Evolutionary conservation across 371 early-diverging fungal species (phyloP).

Genomic region (Aphelidium insulamus): DNA sequence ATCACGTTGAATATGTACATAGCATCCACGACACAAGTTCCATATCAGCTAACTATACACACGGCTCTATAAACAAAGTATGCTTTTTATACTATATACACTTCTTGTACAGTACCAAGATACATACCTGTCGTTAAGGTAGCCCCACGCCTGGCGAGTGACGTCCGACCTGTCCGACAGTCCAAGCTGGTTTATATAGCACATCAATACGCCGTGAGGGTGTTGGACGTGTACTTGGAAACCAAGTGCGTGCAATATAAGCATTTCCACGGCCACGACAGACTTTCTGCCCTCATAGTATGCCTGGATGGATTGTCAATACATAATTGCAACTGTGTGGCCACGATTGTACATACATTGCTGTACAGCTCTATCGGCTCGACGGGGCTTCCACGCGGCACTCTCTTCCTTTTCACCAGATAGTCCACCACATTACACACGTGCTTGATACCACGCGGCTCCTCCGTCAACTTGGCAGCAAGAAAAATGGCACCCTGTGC

Average conservation of each 20-base stretch:
- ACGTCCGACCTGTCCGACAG: conserved; percentile 44
- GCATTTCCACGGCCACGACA: conserved; percentile 57
- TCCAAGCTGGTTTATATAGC: conserved; percentile 62
- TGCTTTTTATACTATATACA: too few species aligned
- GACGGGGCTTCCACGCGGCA: conserved; percentile 9
- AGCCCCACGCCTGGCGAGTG: conserved; percentile 68
- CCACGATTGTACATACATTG: conserved; percentile 12
- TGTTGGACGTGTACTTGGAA: conserved; percentile 89
- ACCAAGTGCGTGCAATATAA: conserved; percentile 57
- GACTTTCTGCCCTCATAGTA: conserved; percentile 52
- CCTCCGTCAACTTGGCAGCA: conserved; percentile 77
- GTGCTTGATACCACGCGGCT: conserved; percentile 41
- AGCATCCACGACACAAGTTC: too few species aligned
- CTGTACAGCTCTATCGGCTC: conserved; percentile 33
- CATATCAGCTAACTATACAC: too few species aligned
- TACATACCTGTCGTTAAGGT: conserved; percentile 56
- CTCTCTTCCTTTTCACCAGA: conserved; percentile 28
- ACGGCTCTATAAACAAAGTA: too few species aligned
- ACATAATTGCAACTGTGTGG: neutral
- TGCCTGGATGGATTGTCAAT: conserved; percentile 10
- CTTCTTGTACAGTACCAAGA: too few species aligned
- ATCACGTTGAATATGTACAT: conserved; percentile 1
- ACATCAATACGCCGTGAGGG: conserved; percentile 79
- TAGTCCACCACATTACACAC: conserved; percentile 54
- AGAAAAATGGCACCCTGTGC: conserved; percentile 68